Percentiles rank a stretch among this genome's conserved stretches.
These are phyloP conservation scores for Eutypa lata DNA, from an alignment of 2,329 filamentous ascomycete species.

Conservation along the genomic window DNA sequence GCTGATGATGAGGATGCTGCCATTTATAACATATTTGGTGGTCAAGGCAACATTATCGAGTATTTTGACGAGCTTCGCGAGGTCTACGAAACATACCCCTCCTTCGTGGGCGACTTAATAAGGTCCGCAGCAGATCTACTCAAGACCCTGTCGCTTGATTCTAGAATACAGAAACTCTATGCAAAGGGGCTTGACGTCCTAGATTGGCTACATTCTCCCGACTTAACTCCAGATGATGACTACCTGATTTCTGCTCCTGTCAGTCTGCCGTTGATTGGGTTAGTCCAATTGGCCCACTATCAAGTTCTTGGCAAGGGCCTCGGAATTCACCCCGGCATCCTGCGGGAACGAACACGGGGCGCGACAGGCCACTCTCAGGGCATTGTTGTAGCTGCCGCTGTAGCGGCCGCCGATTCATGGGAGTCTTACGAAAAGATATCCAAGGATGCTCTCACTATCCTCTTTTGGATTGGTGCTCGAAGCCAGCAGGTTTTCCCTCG, in stretches of 20 bases:
- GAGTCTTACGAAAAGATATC: conserved; percentile 82
- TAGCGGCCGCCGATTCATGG: conserved; percentile 88
- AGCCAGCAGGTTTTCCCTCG: conserved; percentile 97
- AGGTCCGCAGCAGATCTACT: conserved; percentile 78
- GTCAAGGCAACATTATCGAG: conserved; percentile 98
- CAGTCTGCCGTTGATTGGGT: conserved; percentile 91
- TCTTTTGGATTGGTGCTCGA: conserved; percentile 97
- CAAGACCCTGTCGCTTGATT: conserved; percentile 78
- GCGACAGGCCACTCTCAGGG: conserved; percentile 96
- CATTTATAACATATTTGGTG: conserved; percentile 92
- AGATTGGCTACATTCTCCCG: conserved; percentile 85
- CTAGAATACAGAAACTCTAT: conserved; percentile 90
- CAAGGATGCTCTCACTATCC: conserved; percentile 78
- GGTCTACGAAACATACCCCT: conserved; percentile 85
- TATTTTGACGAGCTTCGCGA: conserved; percentile 97
- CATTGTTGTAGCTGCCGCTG: conserved; percentile 87
- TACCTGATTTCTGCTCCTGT: conserved; percentile 94
- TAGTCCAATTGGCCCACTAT: conserved; percentile 95
- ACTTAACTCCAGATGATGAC: conserved; percentile 87
- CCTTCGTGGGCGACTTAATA: conserved; percentile 85
- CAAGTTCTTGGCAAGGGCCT: conserved; percentile 89
- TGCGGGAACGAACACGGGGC: conserved; percentile 80
- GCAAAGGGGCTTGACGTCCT: conserved; percentile 95
- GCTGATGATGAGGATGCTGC: conserved; percentile 79
- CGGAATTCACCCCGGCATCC: conserved; percentile 82